A percentile compares a stretch with the other conserved stretches of the same genome.
phyloP scores from a whole-genome alignment of 768 basidiomycete species.

The Pleurotus ostreatus region DNA sequence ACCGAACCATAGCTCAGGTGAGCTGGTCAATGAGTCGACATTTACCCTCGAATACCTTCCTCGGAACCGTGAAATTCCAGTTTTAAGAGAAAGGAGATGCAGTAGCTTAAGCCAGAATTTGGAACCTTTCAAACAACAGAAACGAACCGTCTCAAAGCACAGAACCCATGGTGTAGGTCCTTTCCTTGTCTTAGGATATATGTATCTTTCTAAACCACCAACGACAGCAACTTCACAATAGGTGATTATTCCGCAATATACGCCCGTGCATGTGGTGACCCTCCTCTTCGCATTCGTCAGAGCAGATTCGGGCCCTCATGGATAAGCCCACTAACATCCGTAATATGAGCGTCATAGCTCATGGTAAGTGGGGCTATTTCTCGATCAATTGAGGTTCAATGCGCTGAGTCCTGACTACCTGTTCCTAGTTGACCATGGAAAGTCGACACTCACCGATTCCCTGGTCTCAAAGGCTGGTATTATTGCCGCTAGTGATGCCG shows the following conservation, averaged over 20 bases:
- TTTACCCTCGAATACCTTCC: too few relatives aligned
- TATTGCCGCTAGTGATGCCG: slow-evolving; percentile 90
- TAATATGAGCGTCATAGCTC: slow-evolving; percentile 93
- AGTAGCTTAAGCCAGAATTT: too few relatives aligned
- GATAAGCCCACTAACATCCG: slow-evolving; percentile 89
- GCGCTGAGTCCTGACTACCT: too few relatives aligned
- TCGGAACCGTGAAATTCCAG: too few relatives aligned
- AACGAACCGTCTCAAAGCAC: slow-evolving; percentile 29
- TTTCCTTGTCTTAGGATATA: slow-evolving; percentile 8
- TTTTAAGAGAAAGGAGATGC: too few relatives aligned
- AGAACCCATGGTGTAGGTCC: slow-evolving; percentile 80
- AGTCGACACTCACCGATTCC: slow-evolving; percentile 98
- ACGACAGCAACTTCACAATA: slow-evolving; percentile 80
- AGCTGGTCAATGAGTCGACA: too few relatives aligned
- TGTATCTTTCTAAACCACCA: slow-evolving; percentile 27
- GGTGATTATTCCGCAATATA: slow-evolving; percentile 43
- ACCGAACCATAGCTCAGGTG: too few relatives aligned
- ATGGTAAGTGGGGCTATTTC: slow-evolving; percentile 43
- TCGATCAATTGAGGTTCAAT: too few relatives aligned
- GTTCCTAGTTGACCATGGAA: slow-evolving; percentile 93
- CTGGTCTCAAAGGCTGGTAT: slow-evolving; percentile 99
- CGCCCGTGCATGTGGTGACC: background rate
- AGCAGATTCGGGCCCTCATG: slow-evolving; percentile 87
- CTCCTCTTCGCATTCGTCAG: slow-evolving; percentile 32
- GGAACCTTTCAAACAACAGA: too few relatives aligned